Conservation (phyloP, 2,329 filamentous ascomycete genomes). For the Colletotrichum orchidophilum region DNA sequence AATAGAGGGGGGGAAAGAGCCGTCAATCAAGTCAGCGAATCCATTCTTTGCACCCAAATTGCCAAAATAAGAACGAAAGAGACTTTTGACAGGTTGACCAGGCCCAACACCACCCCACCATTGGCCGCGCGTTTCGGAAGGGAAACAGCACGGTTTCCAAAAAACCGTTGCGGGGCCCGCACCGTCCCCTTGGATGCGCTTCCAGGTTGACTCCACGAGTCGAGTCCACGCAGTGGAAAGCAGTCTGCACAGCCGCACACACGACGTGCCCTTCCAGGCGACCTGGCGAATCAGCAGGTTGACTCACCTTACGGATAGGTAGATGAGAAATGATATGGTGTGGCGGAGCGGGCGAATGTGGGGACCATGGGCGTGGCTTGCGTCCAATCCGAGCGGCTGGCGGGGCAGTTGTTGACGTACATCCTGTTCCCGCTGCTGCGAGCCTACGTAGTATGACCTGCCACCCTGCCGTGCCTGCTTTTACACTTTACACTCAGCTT, state of each 20-base stretch:
- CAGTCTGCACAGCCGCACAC: slow-evolving; percentile 27
- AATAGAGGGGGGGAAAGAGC: not conserved
- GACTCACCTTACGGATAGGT: not conserved
- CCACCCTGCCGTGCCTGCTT: not conserved
- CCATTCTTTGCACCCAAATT: no score
- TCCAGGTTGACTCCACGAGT: not conserved
- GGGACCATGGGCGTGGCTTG: not conserved
- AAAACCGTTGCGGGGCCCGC: slow-evolving; percentile 11
- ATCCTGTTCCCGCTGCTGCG: not conserved
- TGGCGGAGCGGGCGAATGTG: slow-evolving; percentile 27
- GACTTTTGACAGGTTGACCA: not conserved
- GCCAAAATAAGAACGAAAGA: not conserved
- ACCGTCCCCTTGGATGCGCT: no score
- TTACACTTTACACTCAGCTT: not conserved
- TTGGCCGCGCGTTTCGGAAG: slow-evolving; percentile 30
- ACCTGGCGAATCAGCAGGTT: slow-evolving; percentile 15
- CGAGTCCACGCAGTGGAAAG: not conserved
- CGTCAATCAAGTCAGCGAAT: not conserved
- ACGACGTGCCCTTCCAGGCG: not conserved
- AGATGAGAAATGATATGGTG: not conserved
- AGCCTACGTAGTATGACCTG: not conserved
- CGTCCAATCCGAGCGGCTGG: not conserved
- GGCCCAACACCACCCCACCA: not conserved
- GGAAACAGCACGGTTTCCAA: slow-evolving; percentile 8
- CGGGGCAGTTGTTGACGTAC: slow-evolving; percentile 24